These are phyloP conservation scores for Monosporozyma aquatica DNA, from an alignment of 805 yeast species.

Conservation along the genomic window DNA sequence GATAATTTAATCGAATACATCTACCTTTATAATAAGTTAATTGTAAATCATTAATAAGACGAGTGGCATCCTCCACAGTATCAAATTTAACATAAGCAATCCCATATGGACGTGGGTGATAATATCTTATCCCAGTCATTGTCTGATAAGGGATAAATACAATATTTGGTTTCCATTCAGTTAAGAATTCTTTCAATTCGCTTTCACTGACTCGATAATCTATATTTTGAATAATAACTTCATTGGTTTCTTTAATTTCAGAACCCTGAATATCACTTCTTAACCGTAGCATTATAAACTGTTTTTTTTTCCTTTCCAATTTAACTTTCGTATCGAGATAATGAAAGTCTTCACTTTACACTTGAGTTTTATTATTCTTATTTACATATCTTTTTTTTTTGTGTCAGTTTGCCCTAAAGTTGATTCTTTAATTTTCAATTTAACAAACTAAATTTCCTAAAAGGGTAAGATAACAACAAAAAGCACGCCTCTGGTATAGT, in stretches of 20 bases:
- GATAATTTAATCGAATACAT: slow-evolving; percentile 33
- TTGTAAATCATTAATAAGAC: slow-evolving; percentile 55
- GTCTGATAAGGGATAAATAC: slow-evolving; percentile 50
- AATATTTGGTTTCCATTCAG: slow-evolving; percentile 34
- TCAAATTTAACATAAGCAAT: slow-evolving; percentile 79
- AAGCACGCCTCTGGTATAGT: no score
- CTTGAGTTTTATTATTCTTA: no score
- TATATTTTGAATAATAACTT: slow-evolving; percentile 49
- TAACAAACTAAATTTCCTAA: no score
- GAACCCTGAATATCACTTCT: neutral
- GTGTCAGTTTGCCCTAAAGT: no score
- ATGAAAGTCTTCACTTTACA: no score
- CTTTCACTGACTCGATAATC: slow-evolving; percentile 44
- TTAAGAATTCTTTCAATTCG: slow-evolving; percentile 39
- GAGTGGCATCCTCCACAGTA: slow-evolving; percentile 49
- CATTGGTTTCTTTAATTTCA: slow-evolving; percentile 10
- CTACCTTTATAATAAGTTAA: slow-evolving; percentile 47
- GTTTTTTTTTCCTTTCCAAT: no score
- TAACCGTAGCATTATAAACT: neutral
- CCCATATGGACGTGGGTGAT: slow-evolving; percentile 42
- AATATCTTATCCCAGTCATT: slow-evolving; percentile 36
- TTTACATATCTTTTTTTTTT: no score
- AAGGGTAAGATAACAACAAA: no score
- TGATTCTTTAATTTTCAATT: no score
- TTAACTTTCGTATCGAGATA: no score